Base-by-base conservation (phyloP, 2,329 filamentous ascomycete species). In the Colletotrichum salicis region DNA sequence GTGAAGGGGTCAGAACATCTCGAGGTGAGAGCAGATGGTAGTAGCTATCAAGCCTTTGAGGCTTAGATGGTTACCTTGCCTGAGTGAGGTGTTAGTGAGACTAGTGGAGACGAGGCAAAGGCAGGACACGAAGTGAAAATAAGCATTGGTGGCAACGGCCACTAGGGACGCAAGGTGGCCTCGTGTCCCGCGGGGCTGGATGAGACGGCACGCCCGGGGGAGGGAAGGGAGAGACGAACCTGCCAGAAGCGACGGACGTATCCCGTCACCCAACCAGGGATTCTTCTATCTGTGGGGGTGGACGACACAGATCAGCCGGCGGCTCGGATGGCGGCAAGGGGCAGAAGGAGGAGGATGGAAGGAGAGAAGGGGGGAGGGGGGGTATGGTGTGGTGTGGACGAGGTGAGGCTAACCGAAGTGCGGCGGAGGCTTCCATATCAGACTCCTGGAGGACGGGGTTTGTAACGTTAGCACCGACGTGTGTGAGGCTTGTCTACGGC, bases 241-340 rank as follows among this genome's bases (percentile, higher is more conserved):
- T 99, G 96, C 96, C 96, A 99, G 83, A 99, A 98, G 48, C 96
- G 90, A 70, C 96, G 91, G 52, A 99, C 95, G 81, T 98, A 99
- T 76, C 95, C 95, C 76, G 91, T 93, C 27, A 98, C 95, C 86
- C 94, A 98, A 59, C 96, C 96, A 2, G 95, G 94, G 33, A 98
- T 86, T 69, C 95, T 89, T 76, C 90, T 89, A 80, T 98, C 96
- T 98, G 76, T 33, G 27, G 66, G 60, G 70, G 57, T 41, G 68
- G 48, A 35, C 51, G 19, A 59, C 61, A 58, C 11, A 62, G 65
- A 63, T 76, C 64, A 76, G 74, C 71, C 65, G 27, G 59, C 24
- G 41, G 58, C 54, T 71, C 59, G 69, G 64, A 41, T 55, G 54
- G 33, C 37, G 64, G 67, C 62, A 60, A 69, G 61, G 55, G 63